Conservation (phyloP, 1,284 basidiomycete species). For the Taiwanofungus camphoratus region DNA sequence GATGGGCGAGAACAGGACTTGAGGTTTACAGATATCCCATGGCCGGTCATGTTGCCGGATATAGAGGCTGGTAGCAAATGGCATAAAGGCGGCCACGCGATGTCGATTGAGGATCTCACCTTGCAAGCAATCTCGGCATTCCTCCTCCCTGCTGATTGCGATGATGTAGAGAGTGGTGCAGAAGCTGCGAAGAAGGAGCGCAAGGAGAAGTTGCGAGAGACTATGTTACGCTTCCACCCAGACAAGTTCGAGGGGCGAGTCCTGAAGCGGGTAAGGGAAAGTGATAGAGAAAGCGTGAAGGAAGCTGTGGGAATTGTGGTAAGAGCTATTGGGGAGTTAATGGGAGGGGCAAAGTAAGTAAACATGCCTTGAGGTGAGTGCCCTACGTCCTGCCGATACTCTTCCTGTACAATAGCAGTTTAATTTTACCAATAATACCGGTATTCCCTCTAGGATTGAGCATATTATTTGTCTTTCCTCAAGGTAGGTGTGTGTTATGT, state of each 20-base stretch:
- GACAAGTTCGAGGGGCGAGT: conserved; percentile 81
- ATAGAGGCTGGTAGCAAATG: conserved; percentile 21
- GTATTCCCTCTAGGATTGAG: too few species aligned
- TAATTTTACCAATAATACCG: too few species aligned
- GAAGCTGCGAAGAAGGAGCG: conserved; percentile 28
- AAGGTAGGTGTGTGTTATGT: too few species aligned
- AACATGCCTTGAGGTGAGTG: conserved; percentile 5
- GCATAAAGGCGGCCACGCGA: not conserved
- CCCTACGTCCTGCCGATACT: not conserved
- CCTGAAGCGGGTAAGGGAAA: conserved; percentile 47
- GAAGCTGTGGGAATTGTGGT: conserved; percentile 72
- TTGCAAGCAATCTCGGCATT: conserved; percentile 56
- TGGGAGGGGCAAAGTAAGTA: conserved; percentile 17
- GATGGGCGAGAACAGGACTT: conserved; percentile 22
- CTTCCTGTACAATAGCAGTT: too few species aligned
- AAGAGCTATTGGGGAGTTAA: conserved; percentile 20
- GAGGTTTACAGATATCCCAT: conserved; percentile 67
- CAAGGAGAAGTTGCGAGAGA: conserved; percentile 65
- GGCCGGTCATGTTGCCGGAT: conserved; percentile 57
- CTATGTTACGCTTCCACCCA: conserved; percentile 77
- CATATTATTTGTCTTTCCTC: too few species aligned
- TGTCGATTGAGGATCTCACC: conserved; percentile 46
- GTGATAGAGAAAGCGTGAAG: conserved; percentile 66
- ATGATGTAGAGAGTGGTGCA: conserved; percentile 6
- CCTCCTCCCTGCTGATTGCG: conserved; percentile 35